Evolutionary conservation across 2,329 filamentous ascomycete species (phyloP).

Genomic region (Geosmithia putterillii): DNA sequence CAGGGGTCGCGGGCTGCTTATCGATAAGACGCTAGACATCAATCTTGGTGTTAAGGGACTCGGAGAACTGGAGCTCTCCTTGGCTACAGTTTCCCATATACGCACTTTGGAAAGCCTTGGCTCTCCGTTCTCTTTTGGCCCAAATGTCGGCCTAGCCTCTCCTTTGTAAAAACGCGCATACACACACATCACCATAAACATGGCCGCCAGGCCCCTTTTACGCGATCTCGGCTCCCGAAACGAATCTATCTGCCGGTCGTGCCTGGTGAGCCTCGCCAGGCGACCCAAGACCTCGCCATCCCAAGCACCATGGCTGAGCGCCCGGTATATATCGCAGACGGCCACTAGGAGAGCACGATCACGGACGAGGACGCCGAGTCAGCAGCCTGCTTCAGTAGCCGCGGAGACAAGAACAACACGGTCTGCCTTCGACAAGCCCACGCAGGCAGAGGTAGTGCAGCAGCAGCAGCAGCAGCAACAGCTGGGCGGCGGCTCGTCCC

Average conservation of each 20-base stretch:
- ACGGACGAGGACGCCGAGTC: slow-evolving; percentile 2
- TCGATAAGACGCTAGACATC: slow-evolving; percentile 13
- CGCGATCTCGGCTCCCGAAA: slow-evolving; percentile 21
- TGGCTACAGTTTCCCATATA: neutral
- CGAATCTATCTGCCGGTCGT: slow-evolving; percentile 23
- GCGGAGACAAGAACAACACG: slow-evolving; percentile 8
- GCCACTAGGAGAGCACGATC: slow-evolving; percentile 4
- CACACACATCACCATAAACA: slow-evolving; percentile 7
- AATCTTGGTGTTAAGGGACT: neutral
- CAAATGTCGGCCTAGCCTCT: neutral
- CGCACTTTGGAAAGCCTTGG: neutral
- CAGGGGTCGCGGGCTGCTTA: slow-evolving; percentile 12
- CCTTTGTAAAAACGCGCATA: neutral
- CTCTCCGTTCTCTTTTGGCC: neutral
- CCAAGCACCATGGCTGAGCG: slow-evolving; percentile 10
- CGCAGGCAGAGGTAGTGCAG: slow-evolving; percentile 1
- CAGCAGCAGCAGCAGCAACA: slow-evolving; percentile 10
- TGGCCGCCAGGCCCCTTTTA: slow-evolving; percentile 22
- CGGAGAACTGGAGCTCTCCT: neutral
- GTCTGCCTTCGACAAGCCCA: neutral
- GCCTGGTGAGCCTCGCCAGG: slow-evolving; percentile 15
- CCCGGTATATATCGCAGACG: slow-evolving; percentile 18
- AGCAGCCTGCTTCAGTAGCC: slow-evolving; percentile 7
- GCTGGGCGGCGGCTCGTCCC: too few species aligned
- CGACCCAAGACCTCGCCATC: slow-evolving; percentile 8